Conservation (phyloP, 2,329 filamentous ascomycete genomes). For the Penicillium sp. region DNA sequence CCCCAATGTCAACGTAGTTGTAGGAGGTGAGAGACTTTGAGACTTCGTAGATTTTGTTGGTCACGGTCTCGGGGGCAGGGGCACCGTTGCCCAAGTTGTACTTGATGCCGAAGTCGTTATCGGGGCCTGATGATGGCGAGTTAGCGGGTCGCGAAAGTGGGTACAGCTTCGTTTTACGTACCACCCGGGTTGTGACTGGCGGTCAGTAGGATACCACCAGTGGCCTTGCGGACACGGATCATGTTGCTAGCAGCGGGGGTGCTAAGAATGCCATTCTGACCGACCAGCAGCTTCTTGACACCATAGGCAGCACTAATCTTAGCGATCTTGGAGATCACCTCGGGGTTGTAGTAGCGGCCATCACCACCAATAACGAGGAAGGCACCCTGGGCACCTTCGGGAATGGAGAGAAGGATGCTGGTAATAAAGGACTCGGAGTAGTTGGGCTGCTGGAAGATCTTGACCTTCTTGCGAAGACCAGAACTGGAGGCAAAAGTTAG, state of each 20-base stretch:
- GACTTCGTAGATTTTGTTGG: slow-evolving; percentile 93
- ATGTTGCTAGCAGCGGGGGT: slow-evolving; percentile 94
- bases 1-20: slow-evolving; percentile 82
- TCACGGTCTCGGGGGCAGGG: slow-evolving; percentile 90
- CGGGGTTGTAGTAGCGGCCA: slow-evolving; percentile 94
- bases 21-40: slow-evolving; percentile 88
- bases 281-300: slow-evolving; percentile 97
- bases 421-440: slow-evolving; percentile 96
- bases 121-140: slow-evolving; percentile 59
- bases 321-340: slow-evolving; percentile 92
- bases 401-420: slow-evolving; percentile 92
- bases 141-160: neutral
- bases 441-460: slow-evolving; percentile 89
- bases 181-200: slow-evolving; percentile 98
- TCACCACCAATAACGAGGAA: slow-evolving; percentile 97
- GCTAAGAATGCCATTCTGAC: slow-evolving; percentile 92
- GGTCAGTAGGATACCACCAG: slow-evolving; percentile 92
- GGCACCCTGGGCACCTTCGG: slow-evolving; percentile 80
- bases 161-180: slow-evolving; percentile 45
- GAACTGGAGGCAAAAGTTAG: slow-evolving; percentile 57
- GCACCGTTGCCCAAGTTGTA: slow-evolving; percentile 98
- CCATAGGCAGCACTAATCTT: slow-evolving; percentile 96
- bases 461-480: slow-evolving; percentile 97
- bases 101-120: slow-evolving; percentile 98
- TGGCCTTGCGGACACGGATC: slow-evolving; percentile 90